Percentiles rank a stretch among this genome's conserved stretches.
Conservation (phyloP, 2,329 filamentous ascomycete species). For the Colletotrichum filicis region DNA sequence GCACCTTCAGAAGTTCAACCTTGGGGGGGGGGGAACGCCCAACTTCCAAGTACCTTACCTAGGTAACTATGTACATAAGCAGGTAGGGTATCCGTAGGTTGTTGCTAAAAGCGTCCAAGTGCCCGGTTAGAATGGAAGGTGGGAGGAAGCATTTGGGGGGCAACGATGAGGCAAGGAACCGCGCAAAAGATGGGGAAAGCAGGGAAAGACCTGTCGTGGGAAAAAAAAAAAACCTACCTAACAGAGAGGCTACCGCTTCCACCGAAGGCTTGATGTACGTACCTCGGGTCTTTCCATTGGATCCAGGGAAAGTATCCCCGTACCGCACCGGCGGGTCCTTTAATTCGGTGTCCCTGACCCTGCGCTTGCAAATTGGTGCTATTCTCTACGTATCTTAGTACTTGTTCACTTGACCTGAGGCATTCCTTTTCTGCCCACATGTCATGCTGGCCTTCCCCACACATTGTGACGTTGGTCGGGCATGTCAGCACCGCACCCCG, state of each 20-base stretch:
- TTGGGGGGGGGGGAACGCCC: too few species aligned
- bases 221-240: neutral
- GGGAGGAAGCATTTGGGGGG: neutral
- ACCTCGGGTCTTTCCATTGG: neutral
- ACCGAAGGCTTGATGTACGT: neutral
- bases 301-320: neutral
- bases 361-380: neutral
- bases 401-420: neutral
- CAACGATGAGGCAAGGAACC: neutral
- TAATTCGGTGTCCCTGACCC: constrained; percentile 11
- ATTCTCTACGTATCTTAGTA: neutral
- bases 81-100: too few species aligned
- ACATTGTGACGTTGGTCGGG: constrained; percentile 5
- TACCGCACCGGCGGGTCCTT: constrained; percentile 2
- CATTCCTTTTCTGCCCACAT: constrained; percentile 19
- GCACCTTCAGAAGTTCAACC: too few species aligned
- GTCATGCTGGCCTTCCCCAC: constrained; percentile 19
- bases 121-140: constrained; percentile 10
- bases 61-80: too few species aligned
- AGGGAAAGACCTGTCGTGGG: neutral
- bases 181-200: constrained; percentile 2
- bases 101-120: constrained; percentile 13
- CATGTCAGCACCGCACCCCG: neutral
- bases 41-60: too few species aligned
- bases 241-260: constrained; percentile 20